phyloP scores from a whole-genome alignment of 169 alveolate genomes.

The Plasmodium gonderi region DNA sequence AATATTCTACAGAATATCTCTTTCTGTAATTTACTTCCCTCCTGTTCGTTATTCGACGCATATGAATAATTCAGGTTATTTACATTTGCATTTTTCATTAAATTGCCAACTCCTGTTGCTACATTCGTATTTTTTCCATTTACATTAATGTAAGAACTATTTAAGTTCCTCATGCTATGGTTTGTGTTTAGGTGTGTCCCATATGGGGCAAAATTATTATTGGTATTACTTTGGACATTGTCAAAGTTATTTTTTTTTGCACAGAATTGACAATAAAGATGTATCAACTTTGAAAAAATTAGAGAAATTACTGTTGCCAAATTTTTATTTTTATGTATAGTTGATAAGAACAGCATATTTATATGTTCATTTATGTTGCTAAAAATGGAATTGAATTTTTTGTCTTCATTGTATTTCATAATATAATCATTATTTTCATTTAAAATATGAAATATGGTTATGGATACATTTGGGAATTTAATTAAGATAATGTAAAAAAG shows the following conservation, averaged over 20 bases:
- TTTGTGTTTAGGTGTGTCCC: constrained; percentile 60
- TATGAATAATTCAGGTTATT: constrained; percentile 68
- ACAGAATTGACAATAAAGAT: constrained; percentile 68
- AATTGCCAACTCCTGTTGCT: constrained; percentile 6
- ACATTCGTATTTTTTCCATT: constrained; percentile 52
- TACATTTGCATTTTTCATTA: constrained; percentile 36
- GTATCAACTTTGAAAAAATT: constrained; percentile 71
- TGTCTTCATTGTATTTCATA: constrained; percentile 74
- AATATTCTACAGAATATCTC: constrained; percentile 62
- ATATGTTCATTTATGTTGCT: constrained; percentile 72
- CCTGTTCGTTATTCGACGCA: constrained; percentile 71
- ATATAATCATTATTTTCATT: constrained; percentile 76
- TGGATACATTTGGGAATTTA: constrained; percentile 74
- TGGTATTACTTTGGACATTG: constrained; percentile 28
- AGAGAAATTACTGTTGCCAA: constrained; percentile 71
- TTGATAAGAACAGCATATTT: constrained; percentile 75
- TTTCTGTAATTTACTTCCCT: constrained; percentile 51
- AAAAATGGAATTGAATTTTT: constrained; percentile 75
- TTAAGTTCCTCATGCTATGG: constrained; percentile 49
- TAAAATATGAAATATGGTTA: constrained; percentile 75
- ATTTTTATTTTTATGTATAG: constrained; percentile 74
- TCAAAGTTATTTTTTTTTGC: constrained; percentile 65
- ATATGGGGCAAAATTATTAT: constrained; percentile 36
- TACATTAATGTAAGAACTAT: constrained; percentile 53
- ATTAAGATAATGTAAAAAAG: constrained; percentile 74